These are phyloP conservation scores for Nicotiana undulata DNA, from an alignment of 257 asterid genomes.

Conservation along the genomic window DNA sequence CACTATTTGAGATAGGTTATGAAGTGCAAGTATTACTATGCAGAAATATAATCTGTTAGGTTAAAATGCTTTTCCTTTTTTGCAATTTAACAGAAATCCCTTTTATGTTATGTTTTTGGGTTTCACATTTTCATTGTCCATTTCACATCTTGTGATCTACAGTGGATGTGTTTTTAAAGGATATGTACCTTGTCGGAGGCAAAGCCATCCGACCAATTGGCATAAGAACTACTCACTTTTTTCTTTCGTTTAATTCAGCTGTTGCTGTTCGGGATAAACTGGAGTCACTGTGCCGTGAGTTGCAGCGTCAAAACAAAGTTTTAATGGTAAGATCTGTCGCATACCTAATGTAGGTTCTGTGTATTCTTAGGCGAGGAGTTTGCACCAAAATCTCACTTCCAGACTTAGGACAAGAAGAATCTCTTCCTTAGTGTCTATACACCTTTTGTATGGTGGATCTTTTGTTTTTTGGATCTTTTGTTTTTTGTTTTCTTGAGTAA, in stretches of 20 bases:
- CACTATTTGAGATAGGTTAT: too few relatives aligned
- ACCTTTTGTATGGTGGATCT: background rate
- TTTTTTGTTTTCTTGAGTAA: too few relatives aligned
- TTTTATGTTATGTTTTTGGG: background rate
- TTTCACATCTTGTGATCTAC: background rate
- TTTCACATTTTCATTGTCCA: background rate
- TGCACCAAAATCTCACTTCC: background rate
- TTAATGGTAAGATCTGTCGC: conserved; percentile 53
- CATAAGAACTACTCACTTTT: background rate
- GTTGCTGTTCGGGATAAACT: conserved; percentile 85
- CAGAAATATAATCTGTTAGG: background rate
- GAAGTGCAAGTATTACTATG: background rate
- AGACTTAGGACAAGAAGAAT: background rate
- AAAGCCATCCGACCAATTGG: background rate
- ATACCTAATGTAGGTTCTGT: conserved; percentile 4
- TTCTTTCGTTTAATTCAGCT: conserved; percentile 46
- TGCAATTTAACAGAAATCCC: background rate
- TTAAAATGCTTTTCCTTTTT: background rate
- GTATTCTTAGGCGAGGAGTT: background rate
- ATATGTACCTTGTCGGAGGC: background rate
- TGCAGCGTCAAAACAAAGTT: conserved; percentile 91
- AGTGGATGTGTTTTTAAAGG: background rate
- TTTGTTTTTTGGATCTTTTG: too few relatives aligned
- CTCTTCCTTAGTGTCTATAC: background rate
- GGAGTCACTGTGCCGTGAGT: conserved; percentile 95